Base-by-base conservation (phyloP, 768 basidiomycete genomes). In the Xerocomellus dryophilus region DNA sequence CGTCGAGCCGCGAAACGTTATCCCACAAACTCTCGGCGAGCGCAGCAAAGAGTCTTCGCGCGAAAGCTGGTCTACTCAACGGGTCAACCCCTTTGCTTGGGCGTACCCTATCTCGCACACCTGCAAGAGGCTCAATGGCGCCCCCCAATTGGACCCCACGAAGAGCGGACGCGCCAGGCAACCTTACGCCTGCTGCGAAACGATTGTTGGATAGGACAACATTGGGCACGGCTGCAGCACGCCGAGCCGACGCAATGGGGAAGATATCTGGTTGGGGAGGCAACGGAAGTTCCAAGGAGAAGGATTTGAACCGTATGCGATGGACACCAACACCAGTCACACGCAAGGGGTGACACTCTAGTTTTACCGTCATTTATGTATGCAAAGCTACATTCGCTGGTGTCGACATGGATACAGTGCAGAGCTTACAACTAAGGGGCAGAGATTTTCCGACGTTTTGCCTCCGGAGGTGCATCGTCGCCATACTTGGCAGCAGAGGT, bases 141-240 rank as follows among this genome's bases (percentile, higher is more conserved):
- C 90, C 93, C 23, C 91, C 91, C 12, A 76, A 75, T 9, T 85
- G 82, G 81, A 94, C 93, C 2, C 92, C 93, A 1, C 78, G 84
- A 56, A 80, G 83, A 59, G 79, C 84, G 15, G 84, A 88, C 42
- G 86, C 84, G 40, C 73, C 83, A 9, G 91, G 90, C 7, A 82
- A 79, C 56, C 69, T 96, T 58, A 95, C 93, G 0, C 93, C 93
- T n/a, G 94, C 94, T 25, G 94, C 84, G 23, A 81, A 77, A 65
- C 76, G 85, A 56, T 65, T 97, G 41, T 72, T 97, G 57, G 83
- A 93, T 60, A 76, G 87, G 61, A 85, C 83, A 7, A 83, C 87
- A 0, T 75, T 83, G 75, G 80, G 85, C 18, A 82, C 81, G 9
- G 81, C 82, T 11, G 85, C 82, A 12, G 63, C 77, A 23, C 78